Evolutionary conservation across 257 asterid genomes (phyloP), one percentile per base, ranked within the genome.

Genomic region (Fraxinus pennsylvanica): DNA sequence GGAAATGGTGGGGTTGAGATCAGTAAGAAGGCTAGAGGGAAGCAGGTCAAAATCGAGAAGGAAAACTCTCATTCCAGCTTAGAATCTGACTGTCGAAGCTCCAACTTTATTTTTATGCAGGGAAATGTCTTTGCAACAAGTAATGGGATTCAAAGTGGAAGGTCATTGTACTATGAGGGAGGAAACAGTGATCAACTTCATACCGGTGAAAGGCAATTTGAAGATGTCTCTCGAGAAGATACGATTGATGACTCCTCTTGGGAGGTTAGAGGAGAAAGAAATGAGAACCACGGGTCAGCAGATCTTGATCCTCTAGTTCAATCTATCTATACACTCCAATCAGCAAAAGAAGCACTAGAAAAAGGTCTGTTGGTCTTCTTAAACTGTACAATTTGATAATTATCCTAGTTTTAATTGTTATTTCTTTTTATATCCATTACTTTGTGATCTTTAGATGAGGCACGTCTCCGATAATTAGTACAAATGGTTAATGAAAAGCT

Each of bases 41-140:
- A 81, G 67, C 57, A 79, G 91, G 91, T 92, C 92, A 92, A 92
- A 87, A 88, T 90, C 88, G 96, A 90, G 94, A 90, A 89, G 88
- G 93, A 89, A 84, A 89, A 86, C 91, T 92, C 96, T 85, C 95
- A 87, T 86, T 94, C 96, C 94, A 90, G 97, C 88, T 59, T 91
- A 92, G 97, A 92, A 83, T 92, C 97, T 88, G 96, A 94, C 93
- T 91, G 89, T 78, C 88, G 82, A 81, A 91, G 97, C 88, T 66
- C 91, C 86, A 81, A 86, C 87, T 88, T 88, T 87, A 82, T 91
- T 70, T 94, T 87, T 86, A 68, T 86, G 94, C 97, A 90, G 97
- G 97, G 90, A 73, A 82, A 54, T 71, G 74, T 74, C 80, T 87
- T 83, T 72, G 83, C 52, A 17, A 67, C 86, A 43, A 89, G 85